Percentiles rank a stretch among this genome's conserved stretches.
Evolutionary conservation across 495 filamentous ascomycete species (phyloP).

Genomic region (Neurospora sublineolata): DNA sequence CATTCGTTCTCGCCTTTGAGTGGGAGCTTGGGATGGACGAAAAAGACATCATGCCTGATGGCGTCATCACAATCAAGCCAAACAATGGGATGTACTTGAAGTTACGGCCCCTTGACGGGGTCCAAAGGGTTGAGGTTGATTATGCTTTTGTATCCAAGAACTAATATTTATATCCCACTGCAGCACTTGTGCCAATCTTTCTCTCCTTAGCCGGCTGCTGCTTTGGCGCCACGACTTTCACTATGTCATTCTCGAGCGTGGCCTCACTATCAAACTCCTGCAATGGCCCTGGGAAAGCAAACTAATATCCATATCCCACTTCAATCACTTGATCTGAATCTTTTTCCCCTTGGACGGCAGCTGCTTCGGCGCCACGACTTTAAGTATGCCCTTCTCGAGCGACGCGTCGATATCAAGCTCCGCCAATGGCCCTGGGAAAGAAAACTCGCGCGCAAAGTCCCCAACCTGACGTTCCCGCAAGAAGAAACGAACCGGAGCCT

Average conservation of each 20-base stretch:
- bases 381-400: constrained; percentile 13
- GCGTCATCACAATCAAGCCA: constrained; percentile 50
- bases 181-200: constrained; percentile 6
- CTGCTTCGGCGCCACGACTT: constrained; percentile 14
- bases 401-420: constrained; percentile 17
- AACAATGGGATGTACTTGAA: constrained; percentile 41
- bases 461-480: constrained; percentile 9
- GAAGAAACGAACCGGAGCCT: constrained; percentile 3
- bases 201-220: constrained; percentile 1
- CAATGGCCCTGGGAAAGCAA: constrained; percentile 13
- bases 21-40: constrained; percentile 44
- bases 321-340: constrained; percentile 9
- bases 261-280: constrained; percentile 13
- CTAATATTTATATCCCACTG: background rate
- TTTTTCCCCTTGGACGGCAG: background rate
- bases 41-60: constrained; percentile 42
- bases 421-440: constrained; percentile 13
- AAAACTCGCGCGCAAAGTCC: constrained; percentile 16
- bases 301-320: constrained; percentile 1
- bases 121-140: background rate
- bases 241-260: constrained; percentile 11
- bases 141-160: background rate
- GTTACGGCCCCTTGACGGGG: background rate
- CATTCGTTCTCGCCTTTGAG: constrained; percentile 56
- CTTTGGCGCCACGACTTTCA: constrained; percentile 15